phyloP scores from a whole-genome alignment of 129 eudicot genomes.

The Chrysanthemum makinoi region DNA sequence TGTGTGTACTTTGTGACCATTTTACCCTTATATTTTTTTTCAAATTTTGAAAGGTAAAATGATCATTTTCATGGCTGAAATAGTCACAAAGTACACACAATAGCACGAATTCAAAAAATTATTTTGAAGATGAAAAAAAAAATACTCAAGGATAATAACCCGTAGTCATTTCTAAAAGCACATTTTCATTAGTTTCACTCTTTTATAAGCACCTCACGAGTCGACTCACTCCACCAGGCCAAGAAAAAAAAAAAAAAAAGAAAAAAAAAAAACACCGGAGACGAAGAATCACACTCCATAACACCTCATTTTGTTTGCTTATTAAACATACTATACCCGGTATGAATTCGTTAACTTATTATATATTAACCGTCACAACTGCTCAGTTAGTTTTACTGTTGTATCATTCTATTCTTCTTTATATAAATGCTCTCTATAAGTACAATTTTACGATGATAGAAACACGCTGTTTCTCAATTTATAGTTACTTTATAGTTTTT shows the following conservation, averaged over 20 bases:
- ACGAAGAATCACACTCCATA: neutral
- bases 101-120: no score
- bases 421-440: neutral
- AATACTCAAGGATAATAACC: no score
- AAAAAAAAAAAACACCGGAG: slow-evolving; percentile 13
- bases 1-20: no score
- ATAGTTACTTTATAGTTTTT: neutral
- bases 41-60: no score
- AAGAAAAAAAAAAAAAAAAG: no score
- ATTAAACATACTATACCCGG: slow-evolving; percentile 13
- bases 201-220: no score
- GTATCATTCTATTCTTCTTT: slow-evolving; percentile 7
- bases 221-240: neutral
- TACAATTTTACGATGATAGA: slow-evolving; percentile 11
- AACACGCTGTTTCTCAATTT: neutral
- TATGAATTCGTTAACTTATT: slow-evolving; percentile 17
- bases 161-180: no score
- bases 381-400: slow-evolving; percentile 4
- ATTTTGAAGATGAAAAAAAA: no score
- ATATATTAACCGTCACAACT: neutral
- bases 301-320: slow-evolving; percentile 11
- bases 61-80: no score
- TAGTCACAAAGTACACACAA: no score
- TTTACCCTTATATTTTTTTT: no score
- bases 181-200: no score